Conservation (phyloP, 2,329 filamentous ascomycete species). For the Periconia sp. region DNA sequence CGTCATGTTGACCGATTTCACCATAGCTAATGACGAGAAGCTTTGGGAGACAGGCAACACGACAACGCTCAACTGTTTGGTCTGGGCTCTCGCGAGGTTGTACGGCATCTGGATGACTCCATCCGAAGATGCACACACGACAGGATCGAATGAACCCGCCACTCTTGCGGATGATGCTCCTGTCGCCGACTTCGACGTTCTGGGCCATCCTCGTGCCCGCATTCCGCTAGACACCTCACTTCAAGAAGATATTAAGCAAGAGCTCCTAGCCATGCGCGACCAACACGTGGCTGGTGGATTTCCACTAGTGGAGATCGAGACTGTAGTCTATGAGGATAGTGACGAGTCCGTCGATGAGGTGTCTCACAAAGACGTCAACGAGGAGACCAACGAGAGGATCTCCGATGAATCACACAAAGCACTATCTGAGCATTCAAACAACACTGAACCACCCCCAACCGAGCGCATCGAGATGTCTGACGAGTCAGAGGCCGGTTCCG, state of each 20-base stretch:
- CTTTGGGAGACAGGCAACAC: too few relatives aligned
- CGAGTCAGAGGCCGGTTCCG: neutral
- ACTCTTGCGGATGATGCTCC: too few relatives aligned
- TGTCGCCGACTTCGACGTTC: neutral
- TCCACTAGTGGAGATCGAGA: neutral
- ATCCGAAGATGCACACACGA: too few relatives aligned
- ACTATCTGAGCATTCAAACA: neutral
- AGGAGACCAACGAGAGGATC: neutral
- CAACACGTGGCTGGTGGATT: neutral
- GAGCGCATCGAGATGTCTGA: too few relatives aligned
- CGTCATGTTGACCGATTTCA: too few relatives aligned
- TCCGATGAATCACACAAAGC: neutral
- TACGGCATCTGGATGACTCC: too few relatives aligned
- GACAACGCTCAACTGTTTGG: too few relatives aligned
- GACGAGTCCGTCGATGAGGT: neutral
- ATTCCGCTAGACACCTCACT: neutral
- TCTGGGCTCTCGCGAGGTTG: too few relatives aligned
- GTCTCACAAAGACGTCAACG: neutral
- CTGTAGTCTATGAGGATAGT: neutral
- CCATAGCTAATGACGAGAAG: too few relatives aligned
- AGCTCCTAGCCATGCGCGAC: neutral
- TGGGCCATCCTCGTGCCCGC: too few relatives aligned
- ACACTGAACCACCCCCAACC: neutral
- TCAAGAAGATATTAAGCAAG: constrained; percentile 1
- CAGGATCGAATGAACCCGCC: too few relatives aligned